Percentiles rank a stretch among this genome's conserved stretches.
phyloP scores from a whole-genome alignment of 2,329 filamentous ascomycete species.

The Penicillium brasilianum region DNA sequence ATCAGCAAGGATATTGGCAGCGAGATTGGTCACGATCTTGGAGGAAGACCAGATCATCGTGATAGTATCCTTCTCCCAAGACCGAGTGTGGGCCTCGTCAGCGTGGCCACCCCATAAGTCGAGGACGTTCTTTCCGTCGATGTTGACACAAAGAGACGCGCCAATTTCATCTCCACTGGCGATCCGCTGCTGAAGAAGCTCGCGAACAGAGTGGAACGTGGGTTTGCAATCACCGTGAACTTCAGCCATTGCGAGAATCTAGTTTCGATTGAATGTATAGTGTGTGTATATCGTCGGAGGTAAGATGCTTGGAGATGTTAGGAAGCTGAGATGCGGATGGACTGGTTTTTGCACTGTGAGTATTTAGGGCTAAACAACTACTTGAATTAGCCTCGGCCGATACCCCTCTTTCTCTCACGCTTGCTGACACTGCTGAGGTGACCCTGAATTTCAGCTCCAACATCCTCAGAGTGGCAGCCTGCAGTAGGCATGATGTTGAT shows the following conservation, averaged over 20 bases:
- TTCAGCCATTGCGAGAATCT: conserved; percentile 24
- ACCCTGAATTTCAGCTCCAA: background rate
- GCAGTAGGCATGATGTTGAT: background rate
- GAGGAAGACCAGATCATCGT: conserved; percentile 34
- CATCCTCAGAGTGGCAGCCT: too few species aligned
- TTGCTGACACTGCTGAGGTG: background rate
- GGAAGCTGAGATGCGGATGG: background rate
- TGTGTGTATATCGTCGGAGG: background rate
- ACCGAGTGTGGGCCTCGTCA: conserved; percentile 36
- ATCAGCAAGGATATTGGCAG: conserved; percentile 33
- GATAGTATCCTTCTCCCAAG: conserved; percentile 45
- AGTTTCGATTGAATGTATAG: background rate
- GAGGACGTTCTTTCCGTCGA: conserved; percentile 57
- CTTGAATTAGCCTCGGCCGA: background rate
- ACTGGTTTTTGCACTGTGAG: background rate
- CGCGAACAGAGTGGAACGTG: conserved; percentile 43
- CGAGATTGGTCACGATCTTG: conserved; percentile 35
- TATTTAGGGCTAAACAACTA: background rate
- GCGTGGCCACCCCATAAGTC: conserved; percentile 47
- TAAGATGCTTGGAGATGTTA: background rate
- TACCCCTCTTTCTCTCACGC: background rate
- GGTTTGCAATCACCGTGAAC: conserved; percentile 46
- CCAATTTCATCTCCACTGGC: conserved; percentile 50
- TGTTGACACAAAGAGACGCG: conserved; percentile 48
- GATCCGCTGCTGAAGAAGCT: conserved; percentile 44